phyloP scores from a whole-genome alignment of 192 early-diverging fungal species.

The Coemansia sp. region DNA sequence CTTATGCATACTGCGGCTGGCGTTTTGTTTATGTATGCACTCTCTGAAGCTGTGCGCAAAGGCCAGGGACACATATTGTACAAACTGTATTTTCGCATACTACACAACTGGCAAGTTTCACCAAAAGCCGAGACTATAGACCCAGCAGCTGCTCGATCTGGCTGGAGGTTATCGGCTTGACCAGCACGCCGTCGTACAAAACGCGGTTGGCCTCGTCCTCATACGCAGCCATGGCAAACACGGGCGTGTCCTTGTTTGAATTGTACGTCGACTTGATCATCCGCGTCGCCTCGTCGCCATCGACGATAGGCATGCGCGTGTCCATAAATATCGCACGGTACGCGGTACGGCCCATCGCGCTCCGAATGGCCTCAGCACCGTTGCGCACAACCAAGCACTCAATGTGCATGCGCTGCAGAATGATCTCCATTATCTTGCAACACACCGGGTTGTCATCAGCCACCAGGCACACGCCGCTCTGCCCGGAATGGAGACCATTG shows the following conservation, averaged over 20 bases:
- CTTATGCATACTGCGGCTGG: too few species aligned
- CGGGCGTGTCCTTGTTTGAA: conserved; percentile 79
- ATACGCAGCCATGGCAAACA: conserved; percentile 80
- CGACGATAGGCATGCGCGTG: conserved; percentile 91
- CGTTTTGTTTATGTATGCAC: too few species aligned
- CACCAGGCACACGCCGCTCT: conserved; percentile 60
- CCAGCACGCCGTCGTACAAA: conserved; percentile 36
- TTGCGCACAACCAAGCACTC: conserved; percentile 83
- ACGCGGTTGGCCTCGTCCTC: conserved; percentile 51
- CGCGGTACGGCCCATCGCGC: conserved; percentile 82
- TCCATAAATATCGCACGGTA: conserved; percentile 97
- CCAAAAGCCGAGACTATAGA: too few species aligned
- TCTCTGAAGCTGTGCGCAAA: too few species aligned
- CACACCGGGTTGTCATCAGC: conserved; percentile 92
- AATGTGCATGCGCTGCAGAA: conserved; percentile 70
- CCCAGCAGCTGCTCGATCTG: conserved; percentile 15
- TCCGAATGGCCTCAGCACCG: conserved; percentile 88
- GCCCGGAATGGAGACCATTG: background rate
- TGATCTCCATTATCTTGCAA: conserved; percentile 87
- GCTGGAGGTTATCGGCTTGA: conserved; percentile 30
- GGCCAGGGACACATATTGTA: too few species aligned
- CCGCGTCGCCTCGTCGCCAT: conserved; percentile 84
- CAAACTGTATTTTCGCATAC: too few species aligned
- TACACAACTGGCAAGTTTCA: too few species aligned
- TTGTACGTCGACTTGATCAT: conserved; percentile 96